Evolutionary conservation across 2,329 filamentous ascomycete species (phyloP).

Genomic region (Alternaria sp.): DNA sequence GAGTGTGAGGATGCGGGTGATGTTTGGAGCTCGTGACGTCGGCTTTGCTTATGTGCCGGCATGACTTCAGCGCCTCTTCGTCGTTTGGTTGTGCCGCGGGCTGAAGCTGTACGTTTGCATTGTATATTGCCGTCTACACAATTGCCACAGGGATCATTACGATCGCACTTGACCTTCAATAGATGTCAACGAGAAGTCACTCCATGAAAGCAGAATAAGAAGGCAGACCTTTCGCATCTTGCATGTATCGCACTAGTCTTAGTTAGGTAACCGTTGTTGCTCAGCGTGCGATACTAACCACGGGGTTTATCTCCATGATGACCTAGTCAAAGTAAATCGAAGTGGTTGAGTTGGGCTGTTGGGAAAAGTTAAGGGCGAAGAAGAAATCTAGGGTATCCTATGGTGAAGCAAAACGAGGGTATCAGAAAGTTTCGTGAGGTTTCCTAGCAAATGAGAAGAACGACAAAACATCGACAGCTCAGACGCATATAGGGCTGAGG

Average conservation of each 20-base stretch:
- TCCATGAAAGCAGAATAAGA: background rate
- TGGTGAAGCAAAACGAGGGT: too few species aligned
- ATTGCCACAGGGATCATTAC: constrained; percentile 35
- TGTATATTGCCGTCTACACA: constrained; percentile 31
- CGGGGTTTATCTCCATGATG: background rate
- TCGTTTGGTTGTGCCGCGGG: constrained; percentile 16
- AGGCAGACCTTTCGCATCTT: background rate
- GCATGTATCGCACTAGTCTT: background rate
- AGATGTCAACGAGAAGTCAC: background rate
- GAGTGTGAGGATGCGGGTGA: constrained; percentile 16
- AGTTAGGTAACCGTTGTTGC: background rate
- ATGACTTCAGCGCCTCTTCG: constrained; percentile 8
- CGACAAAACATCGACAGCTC: background rate
- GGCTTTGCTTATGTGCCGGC: background rate
- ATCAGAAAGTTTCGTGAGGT: too few species aligned
- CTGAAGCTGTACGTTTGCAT: constrained; percentile 24
- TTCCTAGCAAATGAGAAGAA: background rate
- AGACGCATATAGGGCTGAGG: background rate
- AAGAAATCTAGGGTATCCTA: too few species aligned
- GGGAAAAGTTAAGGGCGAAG: too few species aligned
- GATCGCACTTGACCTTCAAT: constrained; percentile 29
- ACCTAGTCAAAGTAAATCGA: background rate
- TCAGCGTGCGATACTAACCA: background rate
- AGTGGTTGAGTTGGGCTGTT: too few species aligned
- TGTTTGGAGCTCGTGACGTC: constrained; percentile 6